Base-by-base conservation (phyloP, 768 basidiomycete genomes). In the Phanerochaete carnosa region DNA sequence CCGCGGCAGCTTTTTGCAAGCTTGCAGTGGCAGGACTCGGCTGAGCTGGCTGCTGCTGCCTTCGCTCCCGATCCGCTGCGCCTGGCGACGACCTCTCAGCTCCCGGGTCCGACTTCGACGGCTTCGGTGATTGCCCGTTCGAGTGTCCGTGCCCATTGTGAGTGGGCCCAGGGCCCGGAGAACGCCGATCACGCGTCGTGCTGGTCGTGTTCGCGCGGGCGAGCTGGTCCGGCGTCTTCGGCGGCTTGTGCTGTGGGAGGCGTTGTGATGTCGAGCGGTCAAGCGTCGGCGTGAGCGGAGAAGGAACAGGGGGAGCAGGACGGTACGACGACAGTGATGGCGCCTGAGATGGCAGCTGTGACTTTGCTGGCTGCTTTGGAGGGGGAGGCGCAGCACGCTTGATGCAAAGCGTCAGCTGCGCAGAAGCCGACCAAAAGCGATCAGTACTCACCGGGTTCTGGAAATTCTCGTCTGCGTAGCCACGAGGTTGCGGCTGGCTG, bases 211-310 rank as follows among this genome's bases (percentile, higher is more conserved):
- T 90, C 45, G 89, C 79, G 37, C 89, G 86, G 30, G 80, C 77
- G 47, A 91, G 70, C 56, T 71, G 67, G 33, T 73, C 72, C 19
- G 54, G 62, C 55, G 65, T 84, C 64, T 67, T 73, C 37, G 66
- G 75, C 22, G 77, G 67, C 66, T 82, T 83, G 61, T 74, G 63
- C 49, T 80, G 62, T 0, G 91, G 88, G 13, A 87, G 80, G 32
- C 94, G 89, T 66, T 93, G 90, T 2, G 94, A 95, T 37, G 89
- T 88, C 26, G 93, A 93, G 55, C 94, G 88, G 77, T 96, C 94
- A 56, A 96, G 84, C 3, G 88, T 66, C 26, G 89, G 87, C 0
- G 85, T 80, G 28, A 81, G 81, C 1, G 85, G 72, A 3, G 82
- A 76, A 0, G 90, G 87, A 2, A 91, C 88, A 1, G 92, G 82